These are phyloP conservation scores for Cryptococcus maquisensis DNA, from an alignment of 1,284 basidiomycete genomes.

Conservation along the genomic window DNA sequence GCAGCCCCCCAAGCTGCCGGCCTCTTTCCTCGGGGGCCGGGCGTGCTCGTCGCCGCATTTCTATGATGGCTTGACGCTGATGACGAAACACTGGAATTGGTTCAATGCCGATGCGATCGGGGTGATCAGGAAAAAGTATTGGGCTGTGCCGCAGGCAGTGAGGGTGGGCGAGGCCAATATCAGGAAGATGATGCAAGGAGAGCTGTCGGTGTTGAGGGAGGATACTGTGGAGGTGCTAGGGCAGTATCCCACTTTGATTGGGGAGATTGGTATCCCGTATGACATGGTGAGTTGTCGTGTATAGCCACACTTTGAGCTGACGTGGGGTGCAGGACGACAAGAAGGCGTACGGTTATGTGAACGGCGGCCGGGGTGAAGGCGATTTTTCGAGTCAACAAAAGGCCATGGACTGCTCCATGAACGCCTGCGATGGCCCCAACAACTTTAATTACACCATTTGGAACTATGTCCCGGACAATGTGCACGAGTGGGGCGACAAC, in stretches of 20 bases:
- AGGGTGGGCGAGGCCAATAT: slow-evolving; percentile 76
- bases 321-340: slow-evolving; percentile 57
- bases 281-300: slow-evolving; percentile 59
- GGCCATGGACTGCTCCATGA: slow-evolving; percentile 87
- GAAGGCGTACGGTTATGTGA: slow-evolving; percentile 75
- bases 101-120: slow-evolving; percentile 73
- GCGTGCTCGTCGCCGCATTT: slow-evolving; percentile 82
- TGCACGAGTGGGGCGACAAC: slow-evolving; percentile 85
- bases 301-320: not conserved
- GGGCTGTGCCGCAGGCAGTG: slow-evolving; percentile 53
- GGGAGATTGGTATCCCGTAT: slow-evolving; percentile 92
- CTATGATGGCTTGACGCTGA: slow-evolving; percentile 78
- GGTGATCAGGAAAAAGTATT: slow-evolving; percentile 80
- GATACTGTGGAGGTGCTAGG: slow-evolving; percentile 57
- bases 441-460: slow-evolving; percentile 80
- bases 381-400: slow-evolving; percentile 76
- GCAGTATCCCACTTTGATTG: slow-evolving; percentile 85
- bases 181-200: slow-evolving; percentile 73
- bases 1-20: slow-evolving; percentile 59
- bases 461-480: slow-evolving; percentile 75
- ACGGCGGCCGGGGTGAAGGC: slow-evolving; percentile 67
- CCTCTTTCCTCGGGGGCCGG: slow-evolving; percentile 63
- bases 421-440: slow-evolving; percentile 81
- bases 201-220: slow-evolving; percentile 72
- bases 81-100: slow-evolving; percentile 87